Base-by-base conservation (phyloP, 129 eudicot genomes). In the Pseudognaphalium luteoalbum region DNA sequence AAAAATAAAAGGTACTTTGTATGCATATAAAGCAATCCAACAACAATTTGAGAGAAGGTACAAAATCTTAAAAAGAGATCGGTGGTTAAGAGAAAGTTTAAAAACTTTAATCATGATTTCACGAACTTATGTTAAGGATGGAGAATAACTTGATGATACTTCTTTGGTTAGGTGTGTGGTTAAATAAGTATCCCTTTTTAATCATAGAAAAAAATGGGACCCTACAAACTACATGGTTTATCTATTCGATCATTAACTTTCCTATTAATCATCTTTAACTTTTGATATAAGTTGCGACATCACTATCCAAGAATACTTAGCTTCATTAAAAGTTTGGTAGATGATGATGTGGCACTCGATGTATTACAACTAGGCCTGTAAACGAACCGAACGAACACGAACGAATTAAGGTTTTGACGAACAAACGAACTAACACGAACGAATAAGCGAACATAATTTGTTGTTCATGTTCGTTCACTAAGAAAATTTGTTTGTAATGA, bases 1-100 rank as follows among this genome's bases (percentile, higher is more conserved):
- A 17, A 51, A 8, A 29, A 66, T 19, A 34, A 66, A 76, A 30
- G 57, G 39, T 19, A 21, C 10, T 58, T 42, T 6, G 54, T 29
- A 54, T 70, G 20, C 10, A 8, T 14, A 14, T 32, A 58, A 41
- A 30, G 76, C 52, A 17, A 65, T 41, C 2, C n/a, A 58, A 70
- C 71, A 78, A 59, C 47, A 77, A 77, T 57, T 39, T 60, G 64
- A 58, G 44, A 78, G 70, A 72, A 62, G 67, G 65, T 79, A 35
- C 68, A 71, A 70, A 15, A 63, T 65, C 67, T 22, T 5, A 15
- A 37, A 64, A 39, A 58, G 70, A 28, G 52, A 73, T 66, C 67
- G 83, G 60, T 72, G 68, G 73, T 72, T 72, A 54, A 65, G 73
- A 79, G 62, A 65, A 54, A 52, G 74, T 80, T 68, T n/a, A 73